Conservation (phyloP, 495 filamentous ascomycete genomes). For the Podospora bellae-mahoneyi region DNA sequence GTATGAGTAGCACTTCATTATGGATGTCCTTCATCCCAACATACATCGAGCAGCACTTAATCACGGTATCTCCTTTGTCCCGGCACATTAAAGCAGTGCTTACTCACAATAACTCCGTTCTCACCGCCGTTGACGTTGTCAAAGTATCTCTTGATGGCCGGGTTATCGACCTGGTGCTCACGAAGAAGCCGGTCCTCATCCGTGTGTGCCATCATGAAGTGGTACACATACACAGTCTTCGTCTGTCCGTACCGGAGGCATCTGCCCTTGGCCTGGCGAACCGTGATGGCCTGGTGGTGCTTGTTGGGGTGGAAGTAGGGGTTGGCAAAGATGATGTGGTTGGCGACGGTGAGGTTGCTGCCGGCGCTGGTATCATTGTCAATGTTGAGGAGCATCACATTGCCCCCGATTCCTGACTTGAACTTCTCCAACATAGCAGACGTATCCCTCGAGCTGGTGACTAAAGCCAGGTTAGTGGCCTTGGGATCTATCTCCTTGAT, state of each 20-base stretch:
- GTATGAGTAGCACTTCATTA: no score
- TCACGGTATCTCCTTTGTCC: no score
- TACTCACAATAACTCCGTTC: background rate
- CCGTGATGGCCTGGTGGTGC: slow-evolving; percentile 55
- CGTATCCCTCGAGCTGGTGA: slow-evolving; percentile 12
- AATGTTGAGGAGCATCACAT: slow-evolving; percentile 65
- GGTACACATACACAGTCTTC: slow-evolving; percentile 66
- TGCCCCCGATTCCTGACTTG: slow-evolving; percentile 27
- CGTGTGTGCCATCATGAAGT: slow-evolving; percentile 60
- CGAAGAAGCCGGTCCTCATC: slow-evolving; percentile 69
- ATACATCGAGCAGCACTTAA: no score
- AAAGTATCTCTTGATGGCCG: slow-evolving; percentile 11
- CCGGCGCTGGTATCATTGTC: slow-evolving; percentile 64
- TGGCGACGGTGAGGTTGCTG: slow-evolving; percentile 68
- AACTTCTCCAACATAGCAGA: slow-evolving; percentile 23
- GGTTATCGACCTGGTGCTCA: slow-evolving; percentile 9
- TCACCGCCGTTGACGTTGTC: background rate
- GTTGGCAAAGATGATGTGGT: slow-evolving; percentile 72
- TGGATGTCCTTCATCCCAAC: no score
- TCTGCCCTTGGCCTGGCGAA: slow-evolving; percentile 72
- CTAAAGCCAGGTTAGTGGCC: slow-evolving; percentile 10
- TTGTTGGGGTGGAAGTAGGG: slow-evolving; percentile 54
- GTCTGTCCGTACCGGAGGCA: slow-evolving; percentile 63
- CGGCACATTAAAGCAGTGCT: no score
- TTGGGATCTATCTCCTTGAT: slow-evolving; percentile 17